Percentiles rank a stretch among this genome's conserved stretches.
phyloP scores from a whole-genome alignment of 2,329 filamentous ascomycete species.

The Mycosphaerella sp. region DNA sequence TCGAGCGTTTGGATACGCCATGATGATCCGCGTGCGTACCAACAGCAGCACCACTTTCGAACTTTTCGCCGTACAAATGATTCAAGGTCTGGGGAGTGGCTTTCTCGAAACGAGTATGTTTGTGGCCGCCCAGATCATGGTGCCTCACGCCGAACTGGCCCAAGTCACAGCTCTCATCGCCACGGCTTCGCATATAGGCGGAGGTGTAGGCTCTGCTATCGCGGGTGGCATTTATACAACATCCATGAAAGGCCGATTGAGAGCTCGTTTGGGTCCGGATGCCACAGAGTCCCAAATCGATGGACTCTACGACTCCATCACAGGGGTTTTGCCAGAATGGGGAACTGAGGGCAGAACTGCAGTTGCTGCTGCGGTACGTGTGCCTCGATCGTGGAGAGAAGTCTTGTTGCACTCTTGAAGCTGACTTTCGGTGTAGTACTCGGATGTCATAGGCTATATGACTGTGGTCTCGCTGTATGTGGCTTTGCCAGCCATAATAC shows the following conservation, averaged over 20 bases:
- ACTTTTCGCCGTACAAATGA: conserved; percentile 44
- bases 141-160: conserved; percentile 43
- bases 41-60: conserved; percentile 41
- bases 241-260: conserved; percentile 37
- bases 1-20: conserved; percentile 45
- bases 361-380: conserved; percentile 32
- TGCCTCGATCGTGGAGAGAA: not conserved
- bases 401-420: conserved; percentile 22
- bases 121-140: conserved; percentile 35
- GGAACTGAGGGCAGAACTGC: conserved; percentile 39
- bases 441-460: conserved; percentile 22
- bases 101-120: conserved; percentile 37
- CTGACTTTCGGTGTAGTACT: conserved; percentile 15
- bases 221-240: conserved; percentile 48
- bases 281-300: conserved; percentile 33
- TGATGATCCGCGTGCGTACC: conserved; percentile 47
- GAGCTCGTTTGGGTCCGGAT: conserved; percentile 33
- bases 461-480: conserved; percentile 15
- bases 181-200: conserved; percentile 28
- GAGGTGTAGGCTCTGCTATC: conserved; percentile 38
- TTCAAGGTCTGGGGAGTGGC: conserved; percentile 46
- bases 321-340: conserved; percentile 37
- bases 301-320: conserved; percentile 43
- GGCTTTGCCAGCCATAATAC: conserved; percentile 10
- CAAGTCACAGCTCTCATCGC: conserved; percentile 45